Evolutionary conservation across 2,329 filamentous ascomycete species (phyloP), one percentile per base, ranked within the genome.

Genomic region (Diaporthe amygdali): DNA sequence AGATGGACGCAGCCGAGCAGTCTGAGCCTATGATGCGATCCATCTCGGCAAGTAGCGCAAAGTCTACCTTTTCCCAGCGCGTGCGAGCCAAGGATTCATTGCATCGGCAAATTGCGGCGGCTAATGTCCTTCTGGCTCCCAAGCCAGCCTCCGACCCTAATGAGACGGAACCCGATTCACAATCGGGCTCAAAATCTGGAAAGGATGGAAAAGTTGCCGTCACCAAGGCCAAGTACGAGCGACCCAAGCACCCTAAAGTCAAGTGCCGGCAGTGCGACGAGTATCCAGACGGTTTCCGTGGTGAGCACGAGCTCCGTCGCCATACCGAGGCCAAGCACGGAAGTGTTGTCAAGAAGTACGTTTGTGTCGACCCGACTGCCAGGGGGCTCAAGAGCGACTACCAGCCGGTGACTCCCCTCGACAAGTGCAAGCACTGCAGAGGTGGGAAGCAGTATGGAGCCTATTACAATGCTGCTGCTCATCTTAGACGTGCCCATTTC

Each of bases 401-500:
- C 76, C 86, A 76, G 79, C 90, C 83, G 81, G 87, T 88, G 82
- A 88, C 82, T 66, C 91, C 95, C 49, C 88, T 98, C 41, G 85
- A 86, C 64, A 92, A 93, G 75, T 98, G 95, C 88, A 97, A 97
- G 81, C 89, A 93, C 59, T 98, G 96, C 81, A 88, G 87, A 61
- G 87, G 88, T 54, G 84, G 88, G 69, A 98, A 97, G 84, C 88
- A 89, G 71, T 98, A 98, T 76, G 93, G 93, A 4, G 94, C 93
- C 20, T 96, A 98, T 83, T 98, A 98, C 83, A 98, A 98, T 77
- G 96, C 95, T 0, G 95, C 95, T 0, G 96, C 95, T 0, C 96
- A 98, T 79, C 87, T 98, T 10, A 89, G 95, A 51, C 91, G 96
- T 63, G 92, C 93, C 0, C 96, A 98, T 80, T 98, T 98, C 86